Evolutionary conservation across 805 yeast species (phyloP).

Genomic region (Vanderwaltozyma yarrowii): DNA sequence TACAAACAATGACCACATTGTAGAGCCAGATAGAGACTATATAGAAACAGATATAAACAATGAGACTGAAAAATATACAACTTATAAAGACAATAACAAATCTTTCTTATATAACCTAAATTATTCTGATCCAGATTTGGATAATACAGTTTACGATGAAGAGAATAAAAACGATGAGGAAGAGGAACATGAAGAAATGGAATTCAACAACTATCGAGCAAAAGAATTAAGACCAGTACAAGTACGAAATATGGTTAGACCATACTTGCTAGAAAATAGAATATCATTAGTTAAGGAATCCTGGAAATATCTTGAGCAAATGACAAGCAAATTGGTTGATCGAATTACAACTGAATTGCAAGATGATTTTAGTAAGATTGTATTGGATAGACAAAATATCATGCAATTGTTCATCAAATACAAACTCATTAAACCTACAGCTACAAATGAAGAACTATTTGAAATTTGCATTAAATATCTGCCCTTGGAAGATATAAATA

Average conservation of each 20-base stretch:
- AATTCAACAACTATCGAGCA: background rate
- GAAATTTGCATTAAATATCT: slow-evolving; percentile 19
- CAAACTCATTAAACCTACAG: slow-evolving; percentile 6
- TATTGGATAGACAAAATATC: slow-evolving; percentile 9
- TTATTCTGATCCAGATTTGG: too few species aligned
- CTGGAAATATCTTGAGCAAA: slow-evolving; percentile 8
- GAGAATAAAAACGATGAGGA: too few species aligned
- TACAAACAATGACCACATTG: too few species aligned
- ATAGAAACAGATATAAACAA: too few species aligned
- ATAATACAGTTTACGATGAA: too few species aligned
- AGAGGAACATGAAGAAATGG: background rate
- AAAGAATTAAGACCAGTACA: background rate
- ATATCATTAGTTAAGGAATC: slow-evolving; percentile 1
- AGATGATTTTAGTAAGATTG: slow-evolving; percentile 4
- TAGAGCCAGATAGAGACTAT: too few species aligned
- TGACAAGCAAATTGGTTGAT: slow-evolving; percentile 4
- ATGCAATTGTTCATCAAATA: slow-evolving; percentile 8
- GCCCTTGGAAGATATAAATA: slow-evolving; percentile 18
- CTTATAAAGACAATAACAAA: too few species aligned
- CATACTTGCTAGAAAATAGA: background rate
- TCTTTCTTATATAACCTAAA: too few species aligned
- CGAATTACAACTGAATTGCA: slow-evolving; percentile 3
- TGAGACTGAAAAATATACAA: too few species aligned
- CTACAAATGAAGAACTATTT: slow-evolving; percentile 17
- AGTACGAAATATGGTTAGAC: background rate